phyloP scores from a whole-genome alignment of 768 basidiomycete species.

The Suillus placidus region DNA sequence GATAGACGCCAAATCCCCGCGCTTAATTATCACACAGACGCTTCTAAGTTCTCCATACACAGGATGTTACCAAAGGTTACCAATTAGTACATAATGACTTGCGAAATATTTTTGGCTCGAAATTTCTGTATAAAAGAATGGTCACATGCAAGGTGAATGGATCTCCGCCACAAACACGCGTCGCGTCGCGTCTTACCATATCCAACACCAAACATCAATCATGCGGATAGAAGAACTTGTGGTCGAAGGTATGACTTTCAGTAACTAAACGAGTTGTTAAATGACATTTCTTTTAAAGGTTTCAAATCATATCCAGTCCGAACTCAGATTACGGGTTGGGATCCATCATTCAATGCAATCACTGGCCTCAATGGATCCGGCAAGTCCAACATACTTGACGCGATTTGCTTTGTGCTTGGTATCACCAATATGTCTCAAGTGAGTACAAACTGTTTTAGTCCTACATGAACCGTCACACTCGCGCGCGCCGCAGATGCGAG shows the following conservation, averaged over 20 bases:
- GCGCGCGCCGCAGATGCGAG: conserved; percentile 72
- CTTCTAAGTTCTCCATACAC: not conserved
- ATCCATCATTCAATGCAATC: conserved; percentile 97
- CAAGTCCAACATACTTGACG: conserved; percentile 99
- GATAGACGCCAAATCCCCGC: conserved; percentile 3
- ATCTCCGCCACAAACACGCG: conserved; percentile 35
- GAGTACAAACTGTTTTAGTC: conserved; percentile 18
- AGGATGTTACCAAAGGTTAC: not conserved
- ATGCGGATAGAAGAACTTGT: conserved; percentile 97
- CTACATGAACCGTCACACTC: not conserved
- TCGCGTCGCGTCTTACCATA: conserved; percentile 31
- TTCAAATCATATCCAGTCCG: conserved; percentile 99
- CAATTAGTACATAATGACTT: not conserved
- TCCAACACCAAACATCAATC: conserved; percentile 21
- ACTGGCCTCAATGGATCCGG: conserved; percentile 95
- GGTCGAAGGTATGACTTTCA: conserved; percentile 68
- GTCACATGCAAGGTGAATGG: conserved; percentile 23
- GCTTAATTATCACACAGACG: not conserved
- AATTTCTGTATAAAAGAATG: not conserved
- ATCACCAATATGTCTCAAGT: conserved; percentile 97
- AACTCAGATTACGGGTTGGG: conserved; percentile 96
- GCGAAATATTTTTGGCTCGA: not conserved
- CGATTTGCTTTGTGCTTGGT: conserved; percentile 97
- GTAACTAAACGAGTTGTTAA: not conserved
- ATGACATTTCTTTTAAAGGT: conserved; percentile 46